Base-by-base conservation (phyloP, 768 basidiomycete species). In the Rhizopogon vulgaris region DNA sequence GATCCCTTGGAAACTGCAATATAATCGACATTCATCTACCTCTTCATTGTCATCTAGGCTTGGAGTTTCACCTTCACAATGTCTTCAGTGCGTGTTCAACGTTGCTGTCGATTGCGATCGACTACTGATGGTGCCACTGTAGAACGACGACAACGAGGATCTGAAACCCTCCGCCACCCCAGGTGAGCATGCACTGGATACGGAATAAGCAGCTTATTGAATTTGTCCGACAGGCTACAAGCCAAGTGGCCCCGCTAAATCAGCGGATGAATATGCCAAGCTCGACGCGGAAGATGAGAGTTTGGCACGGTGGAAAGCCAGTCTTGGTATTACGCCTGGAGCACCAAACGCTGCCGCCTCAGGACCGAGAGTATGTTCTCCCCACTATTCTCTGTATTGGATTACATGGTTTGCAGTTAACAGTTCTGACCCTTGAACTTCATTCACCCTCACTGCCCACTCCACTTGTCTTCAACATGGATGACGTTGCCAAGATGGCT, bases 241-340 rank as follows among this genome's bases (percentile, higher is more conserved):
- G 69, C 80, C 79, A 36, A 65, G 73, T 34, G 28, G 32, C 8
- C 82, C 77, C 52, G 79, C 76, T 30, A 90, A 90, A 74, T 76
- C 78, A 41, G 71, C 87, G 11, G 90, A 90, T 24, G 90, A 94
- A 66, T 90, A 91, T 41, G 87, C 90, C 24, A 71, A 84, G 37
- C 80, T 95, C 40, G 94, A 96, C 71, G 84, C 87, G 28, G 77
- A 88, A 55, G 94, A 97, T 66, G 94, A 96, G 71, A 92, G 90
- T 67, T 78, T 98, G 61, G 84, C 87, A 30, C 84, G 92, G 57
- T 98, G 95, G 95, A 98, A 98, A 68, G 91, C 90, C 37, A 92
- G 86, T 49, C 78, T 98, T 25, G 95, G 95, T 49, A 83, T 97
- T 54, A 77, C 79, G 48, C 77, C 82, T 32, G 83, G 79, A 27